phyloP scores from a whole-genome alignment of 2,329 filamentous ascomycete species.

The Paecilomyces variotii region DNA sequence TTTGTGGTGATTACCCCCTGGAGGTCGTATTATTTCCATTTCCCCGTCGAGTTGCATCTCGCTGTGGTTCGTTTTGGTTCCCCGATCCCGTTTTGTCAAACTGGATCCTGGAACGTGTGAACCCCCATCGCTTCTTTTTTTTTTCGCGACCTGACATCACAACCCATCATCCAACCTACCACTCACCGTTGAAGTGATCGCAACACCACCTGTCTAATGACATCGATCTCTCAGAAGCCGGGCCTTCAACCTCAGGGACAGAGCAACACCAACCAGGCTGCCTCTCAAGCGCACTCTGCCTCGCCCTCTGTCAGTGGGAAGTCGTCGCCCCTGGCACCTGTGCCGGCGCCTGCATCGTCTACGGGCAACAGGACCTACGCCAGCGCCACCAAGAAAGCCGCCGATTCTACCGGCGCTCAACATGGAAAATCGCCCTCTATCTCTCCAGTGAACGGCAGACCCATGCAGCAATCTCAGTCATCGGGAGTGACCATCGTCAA shows the following conservation, averaged over 20 bases:
- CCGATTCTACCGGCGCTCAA: slow-evolving; percentile 42
- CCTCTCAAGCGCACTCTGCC: slow-evolving; percentile 36
- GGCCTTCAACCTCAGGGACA: slow-evolving; percentile 44
- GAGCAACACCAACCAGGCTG: slow-evolving; percentile 42
- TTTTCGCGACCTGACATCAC: slow-evolving; percentile 1
- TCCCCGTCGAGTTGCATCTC: neutral
- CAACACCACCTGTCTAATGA: slow-evolving; percentile 48
- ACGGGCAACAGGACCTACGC: slow-evolving; percentile 54
- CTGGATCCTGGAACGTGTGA: neutral
- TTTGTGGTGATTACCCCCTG: neutral
- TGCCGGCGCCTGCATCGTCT: slow-evolving; percentile 42
- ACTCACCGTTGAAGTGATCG: slow-evolving; percentile 18
- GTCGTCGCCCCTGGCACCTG: slow-evolving; percentile 43
- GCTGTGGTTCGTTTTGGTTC: neutral
- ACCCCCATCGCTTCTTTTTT: neutral
- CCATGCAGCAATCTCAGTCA: slow-evolving; percentile 40
- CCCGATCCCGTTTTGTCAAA: neutral
- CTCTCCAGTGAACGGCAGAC: slow-evolving; percentile 79
- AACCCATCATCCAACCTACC: neutral
- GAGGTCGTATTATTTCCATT: neutral
- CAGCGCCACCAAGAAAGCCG: slow-evolving; percentile 53
- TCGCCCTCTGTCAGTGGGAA: slow-evolving; percentile 42
- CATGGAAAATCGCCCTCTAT: slow-evolving; percentile 57
- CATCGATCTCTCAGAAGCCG: slow-evolving; percentile 44
- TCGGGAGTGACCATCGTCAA: slow-evolving; percentile 56